phyloP scores from a whole-genome alignment of 1,284 basidiomycete species.

The Trichosporon asahii region DNA sequence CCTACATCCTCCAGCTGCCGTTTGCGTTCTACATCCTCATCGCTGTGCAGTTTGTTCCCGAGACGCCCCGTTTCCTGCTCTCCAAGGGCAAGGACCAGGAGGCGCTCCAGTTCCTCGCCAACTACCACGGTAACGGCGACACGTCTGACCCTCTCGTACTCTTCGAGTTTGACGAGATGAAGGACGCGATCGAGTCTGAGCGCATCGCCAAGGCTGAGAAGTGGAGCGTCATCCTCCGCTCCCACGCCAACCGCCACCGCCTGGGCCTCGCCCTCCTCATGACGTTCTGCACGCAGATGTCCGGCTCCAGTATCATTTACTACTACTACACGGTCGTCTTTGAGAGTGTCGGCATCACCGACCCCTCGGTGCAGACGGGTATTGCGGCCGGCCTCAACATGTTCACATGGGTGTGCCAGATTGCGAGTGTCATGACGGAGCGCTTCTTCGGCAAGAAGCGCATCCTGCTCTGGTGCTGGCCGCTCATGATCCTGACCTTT shows the following conservation, averaged over 20 bases:
- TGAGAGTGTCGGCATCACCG: slow-evolving; percentile 49
- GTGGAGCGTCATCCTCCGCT: slow-evolving; percentile 45
- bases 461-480: slow-evolving; percentile 50
- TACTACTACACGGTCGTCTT: slow-evolving; percentile 51
- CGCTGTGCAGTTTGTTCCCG: slow-evolving; percentile 52
- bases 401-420: slow-evolving; percentile 50
- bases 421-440: slow-evolving; percentile 41
- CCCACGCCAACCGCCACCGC: slow-evolving; percentile 41
- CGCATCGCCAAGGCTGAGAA: slow-evolving; percentile 48
- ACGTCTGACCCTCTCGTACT: slow-evolving; percentile 63
- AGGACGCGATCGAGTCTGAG: slow-evolving; percentile 68
- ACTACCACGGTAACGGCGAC: slow-evolving; percentile 73
- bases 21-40: slow-evolving; percentile 48
- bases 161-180: slow-evolving; percentile 76
- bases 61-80: slow-evolving; percentile 50
- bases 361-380: slow-evolving; percentile 49
- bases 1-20: slow-evolving; percentile 50
- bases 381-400: slow-evolving; percentile 51
- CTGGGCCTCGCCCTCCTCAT: slow-evolving; percentile 48
- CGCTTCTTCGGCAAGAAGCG: slow-evolving; percentile 43
- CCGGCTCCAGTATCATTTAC: slow-evolving; percentile 49
- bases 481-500: slow-evolving; percentile 40
- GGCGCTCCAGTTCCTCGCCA: slow-evolving; percentile 70
- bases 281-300: slow-evolving; percentile 43
- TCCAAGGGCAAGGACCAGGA: slow-evolving; percentile 57